Evolutionary conservation across 805 yeast species (phyloP), one percentile per base, ranked within the genome.

Genomic region (Kluyveromyces nonfermentans): DNA sequence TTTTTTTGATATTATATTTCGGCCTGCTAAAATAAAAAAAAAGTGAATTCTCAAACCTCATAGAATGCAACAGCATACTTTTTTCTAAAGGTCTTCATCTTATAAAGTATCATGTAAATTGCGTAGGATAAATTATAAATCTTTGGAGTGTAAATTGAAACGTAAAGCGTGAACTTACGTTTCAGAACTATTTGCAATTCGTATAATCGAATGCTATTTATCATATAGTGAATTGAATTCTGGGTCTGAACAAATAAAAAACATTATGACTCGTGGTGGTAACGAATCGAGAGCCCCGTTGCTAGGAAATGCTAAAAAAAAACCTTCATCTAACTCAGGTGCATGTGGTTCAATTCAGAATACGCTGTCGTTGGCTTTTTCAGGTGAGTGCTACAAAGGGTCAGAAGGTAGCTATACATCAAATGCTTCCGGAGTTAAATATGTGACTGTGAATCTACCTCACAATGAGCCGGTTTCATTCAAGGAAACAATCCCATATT

Each of bases 401-500:
- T 3, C 30, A 10, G 30, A 25, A 25, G 30, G 12, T 25, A 14
- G 30, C 12, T 25, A 34, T 31, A 14, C 21, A 5, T 9, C 41
- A 8, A 18, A 16, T 18, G 6, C 14, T 28, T 9, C 19, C 3
- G 41, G 41, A 15, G 5, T 38, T 12, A 38, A 38, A 15, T 28
- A 25, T 31, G 8, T 32, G 3, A 38, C 41, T 21, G 41, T 38
- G 2, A 28, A 17, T 17, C 31, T 38, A 16, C 41, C 41, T n/a
- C 34, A 38, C 12, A 38, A 38, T 38, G 41, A 38, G 18, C 34
- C 32, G 4, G 34, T 38, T 15, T 18, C 41, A 4, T 15, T 38
- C 21, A 43, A 50, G 52, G 53, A 55, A 36, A 47, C 55, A 34
- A 30, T 80, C 9, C 79, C 81, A 0, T 82, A 82, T 56, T 82